Evolutionary conservation across 2,329 filamentous ascomycete species (phyloP).

Genomic region (Aureobasidium subglaciale): DNA sequence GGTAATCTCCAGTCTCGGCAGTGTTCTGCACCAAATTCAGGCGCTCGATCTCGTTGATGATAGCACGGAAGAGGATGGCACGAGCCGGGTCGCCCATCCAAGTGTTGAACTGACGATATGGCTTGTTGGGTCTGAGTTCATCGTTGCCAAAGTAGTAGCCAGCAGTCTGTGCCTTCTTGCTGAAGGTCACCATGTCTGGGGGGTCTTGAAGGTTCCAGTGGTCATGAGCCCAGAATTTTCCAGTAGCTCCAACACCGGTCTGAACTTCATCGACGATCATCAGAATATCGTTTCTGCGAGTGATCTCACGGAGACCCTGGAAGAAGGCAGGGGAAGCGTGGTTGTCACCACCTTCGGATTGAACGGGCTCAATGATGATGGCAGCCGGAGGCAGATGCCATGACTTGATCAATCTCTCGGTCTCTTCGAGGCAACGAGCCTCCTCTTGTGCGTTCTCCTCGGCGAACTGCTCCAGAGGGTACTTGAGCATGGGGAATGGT

Average conservation of each 20-base stretch:
- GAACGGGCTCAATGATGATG: constrained; percentile 78
- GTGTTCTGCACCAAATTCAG: constrained; percentile 69
- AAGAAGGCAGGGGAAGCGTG: constrained; percentile 82
- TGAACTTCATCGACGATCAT: constrained; percentile 91
- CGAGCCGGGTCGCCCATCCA: constrained; percentile 89
- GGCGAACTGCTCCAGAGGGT: constrained; percentile 69
- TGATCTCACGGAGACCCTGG: constrained; percentile 69
- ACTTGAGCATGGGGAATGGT: constrained; percentile 76
- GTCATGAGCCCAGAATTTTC: constrained; percentile 90
- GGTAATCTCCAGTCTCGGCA: constrained; percentile 65
- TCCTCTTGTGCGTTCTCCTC: constrained; percentile 73
- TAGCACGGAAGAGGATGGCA: constrained; percentile 73
- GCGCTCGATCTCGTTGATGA: constrained; percentile 69
- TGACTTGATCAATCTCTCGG: constrained; percentile 69
- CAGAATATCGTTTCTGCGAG: constrained; percentile 65
- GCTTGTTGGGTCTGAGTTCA: constrained; percentile 73
- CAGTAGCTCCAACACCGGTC: constrained; percentile 81
- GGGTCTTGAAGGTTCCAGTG: constrained; percentile 78
- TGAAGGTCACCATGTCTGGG: constrained; percentile 88
- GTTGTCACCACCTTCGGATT: constrained; percentile 89
- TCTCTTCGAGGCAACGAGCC: constrained; percentile 69
- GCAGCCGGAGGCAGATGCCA: constrained; percentile 72
- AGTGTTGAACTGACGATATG: constrained; percentile 91
- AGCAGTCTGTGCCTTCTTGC: constrained; percentile 86
- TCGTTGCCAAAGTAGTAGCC: constrained; percentile 82